These are phyloP conservation scores for Purpureocillium lavendulum DNA, from an alignment of 2,329 filamentous ascomycete species.

Conservation along the genomic window DNA sequence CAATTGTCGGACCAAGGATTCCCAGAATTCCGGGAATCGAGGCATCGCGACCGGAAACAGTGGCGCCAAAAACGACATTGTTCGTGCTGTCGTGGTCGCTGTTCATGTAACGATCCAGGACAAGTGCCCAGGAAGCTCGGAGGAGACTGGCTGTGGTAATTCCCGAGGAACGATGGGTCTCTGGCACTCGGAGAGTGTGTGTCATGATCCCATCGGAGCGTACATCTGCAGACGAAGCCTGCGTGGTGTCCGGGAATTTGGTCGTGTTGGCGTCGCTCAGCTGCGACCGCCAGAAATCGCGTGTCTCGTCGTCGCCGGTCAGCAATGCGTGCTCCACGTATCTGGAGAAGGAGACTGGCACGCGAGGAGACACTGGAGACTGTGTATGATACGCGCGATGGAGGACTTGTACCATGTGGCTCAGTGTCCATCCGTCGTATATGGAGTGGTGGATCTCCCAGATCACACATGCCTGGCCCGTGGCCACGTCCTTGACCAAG, in stretches of 20 bases:
- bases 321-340: slow-evolving; percentile 4
- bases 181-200: slow-evolving; percentile 1
- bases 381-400: slow-evolving; percentile 1
- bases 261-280: neutral
- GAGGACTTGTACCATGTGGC: slow-evolving; percentile 2
- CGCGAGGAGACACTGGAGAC: neutral
- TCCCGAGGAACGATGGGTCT: neutral
- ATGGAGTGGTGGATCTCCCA: slow-evolving; percentile 12
- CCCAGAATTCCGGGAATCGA: slow-evolving; percentile 15
- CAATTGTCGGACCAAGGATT: slow-evolving; percentile 21
- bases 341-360: slow-evolving; percentile 1
- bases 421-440: slow-evolving; percentile 14
- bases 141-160: slow-evolving; percentile 13
- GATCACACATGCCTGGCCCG: neutral
- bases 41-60: slow-evolving; percentile 18
- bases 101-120: slow-evolving; percentile 11
- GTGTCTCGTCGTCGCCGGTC: neutral
- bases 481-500: neutral
- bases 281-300: neutral
- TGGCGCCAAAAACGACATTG: slow-evolving; percentile 17
- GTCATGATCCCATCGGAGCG: slow-evolving; percentile 1
- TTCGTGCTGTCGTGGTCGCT: slow-evolving; percentile 2
- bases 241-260: neutral
- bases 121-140: slow-evolving; percentile 17
- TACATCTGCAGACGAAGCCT: neutral